Conservation (phyloP, 768 basidiomycete genomes). For the Suillus americanus region DNA sequence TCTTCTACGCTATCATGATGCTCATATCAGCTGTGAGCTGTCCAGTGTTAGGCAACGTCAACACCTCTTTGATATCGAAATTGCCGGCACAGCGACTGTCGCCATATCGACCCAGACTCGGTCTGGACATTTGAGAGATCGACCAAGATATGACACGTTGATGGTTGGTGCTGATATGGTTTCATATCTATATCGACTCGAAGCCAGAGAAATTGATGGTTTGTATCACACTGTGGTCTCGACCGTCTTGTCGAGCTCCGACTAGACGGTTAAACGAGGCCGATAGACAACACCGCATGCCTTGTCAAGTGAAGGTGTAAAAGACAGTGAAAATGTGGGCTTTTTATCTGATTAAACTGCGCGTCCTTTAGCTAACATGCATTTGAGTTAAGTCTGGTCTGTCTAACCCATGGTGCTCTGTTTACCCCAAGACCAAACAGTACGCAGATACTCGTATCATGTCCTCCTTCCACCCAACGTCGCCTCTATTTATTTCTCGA, state of each 20-base stretch:
- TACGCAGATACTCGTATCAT: neutral
- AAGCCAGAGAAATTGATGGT: neutral
- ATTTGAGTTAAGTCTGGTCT: too few relatives aligned
- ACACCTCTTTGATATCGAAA: slow-evolving; percentile 6
- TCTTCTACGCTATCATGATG: neutral
- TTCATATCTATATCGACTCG: neutral
- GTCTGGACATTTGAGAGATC: neutral
- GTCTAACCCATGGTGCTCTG: too few relatives aligned
- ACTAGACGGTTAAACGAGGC: too few relatives aligned
- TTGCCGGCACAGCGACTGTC: slow-evolving; percentile 6
- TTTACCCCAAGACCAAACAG: neutral
- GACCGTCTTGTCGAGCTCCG: neutral
- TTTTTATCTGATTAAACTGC: too few relatives aligned
- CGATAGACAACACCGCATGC: too few relatives aligned
- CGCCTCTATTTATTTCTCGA: too few relatives aligned
- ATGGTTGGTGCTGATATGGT: neutral
- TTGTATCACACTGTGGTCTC: too few relatives aligned
- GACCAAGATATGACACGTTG: neutral
- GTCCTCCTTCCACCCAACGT: too few relatives aligned
- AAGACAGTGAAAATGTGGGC: too few relatives aligned
- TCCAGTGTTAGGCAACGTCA: neutral
- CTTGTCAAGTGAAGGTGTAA: too few relatives aligned
- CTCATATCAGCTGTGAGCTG: neutral
- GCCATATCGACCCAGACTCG: neutral
- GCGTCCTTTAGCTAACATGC: too few relatives aligned